Conservation (phyloP, 2,329 filamentous ascomycete genomes). For the Davidsoniella virescens region DNA sequence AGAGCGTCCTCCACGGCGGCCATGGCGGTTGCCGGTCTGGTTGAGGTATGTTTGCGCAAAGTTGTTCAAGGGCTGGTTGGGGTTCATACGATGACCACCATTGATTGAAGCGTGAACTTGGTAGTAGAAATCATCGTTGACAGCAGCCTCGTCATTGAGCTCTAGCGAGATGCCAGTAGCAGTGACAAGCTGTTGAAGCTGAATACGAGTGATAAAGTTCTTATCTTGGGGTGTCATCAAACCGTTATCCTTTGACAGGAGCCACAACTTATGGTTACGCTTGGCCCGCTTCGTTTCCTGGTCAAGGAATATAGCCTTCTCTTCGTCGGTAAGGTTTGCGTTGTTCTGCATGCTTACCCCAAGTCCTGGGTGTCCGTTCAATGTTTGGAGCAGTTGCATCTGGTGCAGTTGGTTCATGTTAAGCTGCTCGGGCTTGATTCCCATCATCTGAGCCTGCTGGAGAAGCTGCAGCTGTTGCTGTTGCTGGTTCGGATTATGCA, state of each 20-base stretch:
- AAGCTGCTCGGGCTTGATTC: slow-evolving; percentile 34
- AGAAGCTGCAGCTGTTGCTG: slow-evolving; percentile 20
- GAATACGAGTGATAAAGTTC: slow-evolving; percentile 96
- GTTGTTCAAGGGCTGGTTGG: slow-evolving; percentile 82
- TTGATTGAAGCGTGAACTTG: slow-evolving; percentile 93
- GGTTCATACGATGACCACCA: slow-evolving; percentile 75
- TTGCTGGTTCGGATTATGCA: slow-evolving; percentile 20
- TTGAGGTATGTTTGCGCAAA: slow-evolving; percentile 97
- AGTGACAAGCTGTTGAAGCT: slow-evolving; percentile 86
- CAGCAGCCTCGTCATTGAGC: slow-evolving; percentile 58
- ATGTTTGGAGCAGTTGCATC: slow-evolving; percentile 20
- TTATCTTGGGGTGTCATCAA: slow-evolving; percentile 99
- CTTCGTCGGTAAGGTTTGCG: slow-evolving; percentile 67
- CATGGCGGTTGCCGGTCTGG: slow-evolving; percentile 74
- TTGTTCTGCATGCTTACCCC: slow-evolving; percentile 19
- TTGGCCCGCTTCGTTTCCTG: slow-evolving; percentile 93
- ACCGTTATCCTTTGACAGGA: slow-evolving; percentile 85
- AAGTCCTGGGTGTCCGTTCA: slow-evolving; percentile 11
- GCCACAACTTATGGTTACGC: slow-evolving; percentile 93
- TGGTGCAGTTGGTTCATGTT: slow-evolving; percentile 54
- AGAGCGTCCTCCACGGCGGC: slow-evolving; percentile 59
- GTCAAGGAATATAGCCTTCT: slow-evolving; percentile 67
- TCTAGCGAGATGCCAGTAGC: slow-evolving; percentile 80
- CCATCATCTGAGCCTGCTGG: slow-evolving; percentile 22
- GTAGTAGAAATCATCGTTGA: slow-evolving; percentile 95